Evolutionary conservation across 176 grass and related monocot species (phyloP).

Genomic region (Echinochloa phyllopogon): DNA sequence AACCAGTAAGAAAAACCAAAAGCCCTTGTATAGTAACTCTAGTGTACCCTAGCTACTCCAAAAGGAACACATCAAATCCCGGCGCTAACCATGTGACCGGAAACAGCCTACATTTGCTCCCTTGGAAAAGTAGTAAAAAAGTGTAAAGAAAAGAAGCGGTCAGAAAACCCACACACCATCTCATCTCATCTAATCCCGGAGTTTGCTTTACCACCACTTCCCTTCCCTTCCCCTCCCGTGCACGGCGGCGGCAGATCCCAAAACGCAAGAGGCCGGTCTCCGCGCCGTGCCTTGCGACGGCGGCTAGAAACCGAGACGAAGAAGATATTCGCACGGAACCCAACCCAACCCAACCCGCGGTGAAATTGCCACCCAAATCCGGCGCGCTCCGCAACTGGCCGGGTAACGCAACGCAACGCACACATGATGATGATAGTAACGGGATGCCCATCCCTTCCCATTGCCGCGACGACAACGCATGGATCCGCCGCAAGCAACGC

Average conservation of each 20-base stretch:
- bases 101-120: neutral
- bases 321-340: constrained; percentile 22
- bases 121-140: neutral
- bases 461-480: neutral
- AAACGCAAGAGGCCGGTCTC: neutral
- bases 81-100: neutral
- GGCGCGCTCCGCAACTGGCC: too few relatives aligned
- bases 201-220: neutral
- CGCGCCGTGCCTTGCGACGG: neutral
- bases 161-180: neutral
- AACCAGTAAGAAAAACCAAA: neutral
- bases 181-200: neutral
- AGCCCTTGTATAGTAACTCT: neutral
- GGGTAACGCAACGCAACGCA: too few relatives aligned
- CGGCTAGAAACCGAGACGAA: neutral
- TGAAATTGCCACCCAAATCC: neutral
- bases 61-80: neutral
- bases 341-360: neutral
- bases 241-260: constrained; percentile 33
- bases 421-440: too few relatives aligned
- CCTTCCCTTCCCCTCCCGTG: constrained; percentile 1
- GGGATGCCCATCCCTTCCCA: neutral
- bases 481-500: neutral
- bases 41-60: too few relatives aligned
- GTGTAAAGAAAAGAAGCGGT: neutral